Conservation (phyloP, 441 rosid genomes). For the Populus hybrid region DNA sequence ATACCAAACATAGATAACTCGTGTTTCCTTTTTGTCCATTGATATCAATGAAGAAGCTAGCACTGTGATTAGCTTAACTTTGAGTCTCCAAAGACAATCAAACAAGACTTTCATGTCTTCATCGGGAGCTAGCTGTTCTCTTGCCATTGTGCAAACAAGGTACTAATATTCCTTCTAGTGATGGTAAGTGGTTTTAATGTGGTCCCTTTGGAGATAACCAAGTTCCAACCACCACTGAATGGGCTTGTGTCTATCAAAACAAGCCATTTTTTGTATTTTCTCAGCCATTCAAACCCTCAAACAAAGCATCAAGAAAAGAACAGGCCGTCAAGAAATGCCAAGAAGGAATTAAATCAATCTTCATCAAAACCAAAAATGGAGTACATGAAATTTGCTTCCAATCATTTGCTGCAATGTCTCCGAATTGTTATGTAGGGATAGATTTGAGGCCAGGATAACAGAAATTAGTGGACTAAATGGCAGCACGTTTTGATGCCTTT, state of each 20-base stretch:
- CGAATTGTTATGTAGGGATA: background rate
- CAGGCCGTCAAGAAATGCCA: conserved; percentile 18
- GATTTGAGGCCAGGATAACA: conserved; percentile 1
- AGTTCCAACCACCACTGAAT: conserved; percentile 23
- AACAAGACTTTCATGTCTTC: conserved; percentile 21
- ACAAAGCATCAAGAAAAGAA: background rate
- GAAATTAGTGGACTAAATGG: conserved; percentile 20
- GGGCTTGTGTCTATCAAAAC: conserved; percentile 13
- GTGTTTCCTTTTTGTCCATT: background rate
- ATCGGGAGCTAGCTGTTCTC: conserved; percentile 42
- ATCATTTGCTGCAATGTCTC: conserved; percentile 24
- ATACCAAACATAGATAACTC: background rate
- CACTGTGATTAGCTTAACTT: background rate
- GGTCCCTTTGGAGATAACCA: conserved; percentile 36
- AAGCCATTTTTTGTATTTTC: conserved; percentile 29
- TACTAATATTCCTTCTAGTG: background rate
- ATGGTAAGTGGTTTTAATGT: conserved; percentile 5
- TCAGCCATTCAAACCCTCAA: conserved; percentile 5
- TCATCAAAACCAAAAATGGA: conserved; percentile 10
- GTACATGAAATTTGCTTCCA: conserved; percentile 23
- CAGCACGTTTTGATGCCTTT: conserved; percentile 21
- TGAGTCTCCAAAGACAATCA: conserved; percentile 12
- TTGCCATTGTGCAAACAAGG: conserved; percentile 28
- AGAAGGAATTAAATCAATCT: conserved; percentile 32
- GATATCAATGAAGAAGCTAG: background rate